Percentiles rank a stretch among this genome's conserved stretches.
These are phyloP conservation scores for Salix viminalis DNA, from an alignment of 345 rosid species.

Conservation along the genomic window DNA sequence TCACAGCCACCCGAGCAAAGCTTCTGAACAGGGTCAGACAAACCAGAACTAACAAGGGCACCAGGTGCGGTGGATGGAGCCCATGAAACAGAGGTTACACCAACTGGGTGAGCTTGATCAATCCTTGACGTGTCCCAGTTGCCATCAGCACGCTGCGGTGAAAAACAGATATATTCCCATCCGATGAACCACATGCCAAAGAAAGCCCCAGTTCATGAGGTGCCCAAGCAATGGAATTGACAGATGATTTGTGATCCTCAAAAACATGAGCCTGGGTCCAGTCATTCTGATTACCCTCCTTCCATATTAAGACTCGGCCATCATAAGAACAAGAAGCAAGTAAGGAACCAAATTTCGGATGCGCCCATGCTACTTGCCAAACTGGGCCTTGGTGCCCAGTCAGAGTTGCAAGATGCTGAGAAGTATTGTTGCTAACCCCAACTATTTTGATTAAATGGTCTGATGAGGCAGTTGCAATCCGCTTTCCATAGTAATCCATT, in stretches of 20 bases:
- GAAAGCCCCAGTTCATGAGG: constrained; percentile 12
- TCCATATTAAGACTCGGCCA: constrained; percentile 13
- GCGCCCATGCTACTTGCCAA: constrained; percentile 18
- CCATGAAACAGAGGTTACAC: constrained; percentile 17
- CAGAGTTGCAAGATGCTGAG: constrained; percentile 20
- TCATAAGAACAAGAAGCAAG: constrained; percentile 17
- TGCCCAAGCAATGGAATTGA: constrained; percentile 14
- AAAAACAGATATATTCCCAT: constrained; percentile 16
- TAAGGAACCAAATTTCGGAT: constrained; percentile 12
- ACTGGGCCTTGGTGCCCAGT: constrained; percentile 17
- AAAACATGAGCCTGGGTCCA: constrained; percentile 14
- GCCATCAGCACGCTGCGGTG: constrained; percentile 10
- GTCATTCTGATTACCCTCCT: constrained; percentile 11
- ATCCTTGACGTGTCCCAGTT: constrained; percentile 13
- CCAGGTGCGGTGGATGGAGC: constrained; percentile 11
- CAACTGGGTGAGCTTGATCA: constrained; percentile 16
- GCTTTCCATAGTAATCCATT: constrained; percentile 37
- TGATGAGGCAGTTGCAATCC: constrained; percentile 26
- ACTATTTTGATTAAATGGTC: constrained; percentile 26
- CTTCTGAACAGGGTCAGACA: constrained; percentile 11
- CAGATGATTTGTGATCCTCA: constrained; percentile 9
- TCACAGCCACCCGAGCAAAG: constrained; percentile 17
- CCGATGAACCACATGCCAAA: constrained; percentile 15
- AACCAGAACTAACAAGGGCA: constrained; percentile 10
- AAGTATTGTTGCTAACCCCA: constrained; percentile 26